Evolutionary conservation across 1,139 yeast genomes (phyloP).

Genomic region (Candida sanyaensis): DNA sequence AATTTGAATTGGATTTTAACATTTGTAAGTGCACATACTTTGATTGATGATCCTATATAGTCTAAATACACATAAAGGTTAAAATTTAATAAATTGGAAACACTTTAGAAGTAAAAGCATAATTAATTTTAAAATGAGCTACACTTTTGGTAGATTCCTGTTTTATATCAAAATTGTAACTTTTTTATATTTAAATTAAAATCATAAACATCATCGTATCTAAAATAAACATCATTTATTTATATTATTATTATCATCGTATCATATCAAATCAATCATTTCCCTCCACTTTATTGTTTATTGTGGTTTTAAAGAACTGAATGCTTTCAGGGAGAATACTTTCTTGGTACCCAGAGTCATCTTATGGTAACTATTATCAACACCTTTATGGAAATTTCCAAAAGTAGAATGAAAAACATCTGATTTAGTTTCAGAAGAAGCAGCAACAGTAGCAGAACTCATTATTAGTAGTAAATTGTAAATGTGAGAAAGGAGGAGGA

Average conservation of each 20-base stretch:
- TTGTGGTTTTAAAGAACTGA: not conserved
- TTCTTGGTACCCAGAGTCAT: not conserved
- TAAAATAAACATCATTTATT: too few species aligned
- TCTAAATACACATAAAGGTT: too few species aligned
- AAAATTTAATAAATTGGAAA: too few species aligned
- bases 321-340: not conserved
- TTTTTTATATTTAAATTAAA: too few species aligned
- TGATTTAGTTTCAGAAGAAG: not conserved
- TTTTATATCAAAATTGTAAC: too few species aligned
- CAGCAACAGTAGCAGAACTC: not conserved
- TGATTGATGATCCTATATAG: not conserved
- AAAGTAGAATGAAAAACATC: not conserved
- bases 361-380: not conserved
- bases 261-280: too few species aligned
- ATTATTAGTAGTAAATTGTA: not conserved
- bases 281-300: not conserved
- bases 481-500: too few species aligned
- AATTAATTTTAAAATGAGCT: too few species aligned
- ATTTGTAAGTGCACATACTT: conserved; percentile 38
- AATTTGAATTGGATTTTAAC: conserved; percentile 61
- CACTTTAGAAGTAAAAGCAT: too few species aligned
- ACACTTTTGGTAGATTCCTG: too few species aligned
- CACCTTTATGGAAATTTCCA: not conserved
- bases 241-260: not conserved
- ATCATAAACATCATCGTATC: too few species aligned